Percentiles rank a stretch among this genome's conserved stretches.
These are phyloP conservation scores for Aspergillus sp. DNA, from an alignment of 2,329 filamentous ascomycete genomes.

Conservation along the genomic window DNA sequence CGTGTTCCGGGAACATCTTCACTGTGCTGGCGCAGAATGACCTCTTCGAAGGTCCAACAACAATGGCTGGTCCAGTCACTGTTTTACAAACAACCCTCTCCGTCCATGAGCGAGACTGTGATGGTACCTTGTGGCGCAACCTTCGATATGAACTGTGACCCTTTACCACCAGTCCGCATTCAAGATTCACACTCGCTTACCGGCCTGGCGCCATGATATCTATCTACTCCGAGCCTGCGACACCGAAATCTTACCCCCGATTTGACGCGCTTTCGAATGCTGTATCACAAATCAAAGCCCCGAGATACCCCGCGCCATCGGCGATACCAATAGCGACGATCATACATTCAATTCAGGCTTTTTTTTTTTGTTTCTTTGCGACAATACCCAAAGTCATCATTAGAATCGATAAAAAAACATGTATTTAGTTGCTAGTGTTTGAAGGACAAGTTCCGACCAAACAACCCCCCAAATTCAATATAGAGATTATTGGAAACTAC, in stretches of 20 bases:
- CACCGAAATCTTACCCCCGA: neutral
- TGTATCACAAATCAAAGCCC: neutral
- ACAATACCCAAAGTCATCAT: neutral
- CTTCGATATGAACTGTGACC: neutral
- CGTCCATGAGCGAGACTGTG: neutral
- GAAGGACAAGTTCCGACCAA: neutral
- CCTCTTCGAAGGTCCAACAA: neutral
- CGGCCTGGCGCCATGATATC: neutral
- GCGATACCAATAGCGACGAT: no score
- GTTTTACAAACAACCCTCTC: neutral
- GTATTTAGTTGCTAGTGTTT: neutral
- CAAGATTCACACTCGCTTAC: neutral
- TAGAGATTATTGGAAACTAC: neutral
- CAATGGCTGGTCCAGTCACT: conserved; percentile 1
- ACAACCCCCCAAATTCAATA: neutral
- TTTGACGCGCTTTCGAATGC: neutral
- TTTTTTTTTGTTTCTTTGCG: no score
- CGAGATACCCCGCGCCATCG: neutral
- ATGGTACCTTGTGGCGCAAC: neutral
- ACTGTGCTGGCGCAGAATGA: conserved; percentile 20
- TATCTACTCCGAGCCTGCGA: neutral
- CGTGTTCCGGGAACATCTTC: conserved; percentile 6
- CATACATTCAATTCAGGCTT: no score
- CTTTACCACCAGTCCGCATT: neutral
- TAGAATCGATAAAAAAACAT: neutral